phyloP scores from a whole-genome alignment of 2,329 filamentous ascomycete species.

The Pseudogymnoascus sp. region DNA sequence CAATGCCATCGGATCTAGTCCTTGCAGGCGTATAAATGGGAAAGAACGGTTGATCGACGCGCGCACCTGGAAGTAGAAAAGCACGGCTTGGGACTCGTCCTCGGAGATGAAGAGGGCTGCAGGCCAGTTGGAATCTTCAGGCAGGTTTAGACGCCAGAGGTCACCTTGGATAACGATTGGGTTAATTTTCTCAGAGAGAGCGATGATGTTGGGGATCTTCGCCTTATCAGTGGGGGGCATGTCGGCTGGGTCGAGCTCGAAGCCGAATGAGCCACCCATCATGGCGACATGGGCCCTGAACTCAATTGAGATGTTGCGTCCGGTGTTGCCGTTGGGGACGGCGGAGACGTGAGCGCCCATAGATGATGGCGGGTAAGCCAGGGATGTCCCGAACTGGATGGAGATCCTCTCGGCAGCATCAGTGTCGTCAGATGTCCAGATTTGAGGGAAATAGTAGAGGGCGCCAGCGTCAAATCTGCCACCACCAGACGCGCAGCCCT shows the following conservation, averaged over 20 bases:
- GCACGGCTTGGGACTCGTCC: constrained; percentile 31
- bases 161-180: constrained; percentile 52
- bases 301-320: constrained; percentile 46
- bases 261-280: constrained; percentile 61
- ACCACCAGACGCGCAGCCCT: not conserved
- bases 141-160: constrained; percentile 52
- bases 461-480: not conserved
- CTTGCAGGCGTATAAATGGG: not conserved
- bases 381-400: constrained; percentile 58
- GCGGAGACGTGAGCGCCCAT: constrained; percentile 61
- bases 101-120: constrained; percentile 52
- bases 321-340: constrained; percentile 51
- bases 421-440: constrained; percentile 60
- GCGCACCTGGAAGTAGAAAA: not conserved
- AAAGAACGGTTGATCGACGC: not conserved
- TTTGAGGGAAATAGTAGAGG: constrained; percentile 14
- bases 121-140: constrained; percentile 54
- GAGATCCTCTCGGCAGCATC: constrained; percentile 53
- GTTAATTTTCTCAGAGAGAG: constrained; percentile 48
- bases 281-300: constrained; percentile 61
- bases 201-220: constrained; percentile 47
- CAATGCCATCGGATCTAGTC: not conserved
- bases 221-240: constrained; percentile 44
- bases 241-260: constrained; percentile 52
- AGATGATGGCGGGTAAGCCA: constrained; percentile 54